Base-by-base conservation (phyloP, 2,329 filamentous ascomycete species). In the Aureobasidium melanogenum region DNA sequence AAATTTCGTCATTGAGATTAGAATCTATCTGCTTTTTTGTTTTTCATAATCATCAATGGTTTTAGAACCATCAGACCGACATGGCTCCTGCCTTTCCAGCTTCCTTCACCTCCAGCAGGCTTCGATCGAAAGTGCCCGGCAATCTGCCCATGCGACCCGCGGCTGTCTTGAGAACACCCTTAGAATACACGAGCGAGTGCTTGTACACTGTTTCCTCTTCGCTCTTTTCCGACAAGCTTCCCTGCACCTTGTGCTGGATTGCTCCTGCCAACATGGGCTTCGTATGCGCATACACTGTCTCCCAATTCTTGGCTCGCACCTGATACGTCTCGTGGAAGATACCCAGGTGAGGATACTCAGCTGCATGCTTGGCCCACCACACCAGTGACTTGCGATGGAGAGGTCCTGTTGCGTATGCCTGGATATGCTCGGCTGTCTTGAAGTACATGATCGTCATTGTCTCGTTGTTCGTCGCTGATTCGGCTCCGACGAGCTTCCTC, bases 281-380 rank as follows among this genome's bases (percentile, higher is more conserved):
- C 24, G 65, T 69, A 55, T 79, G 76, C 8, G 75, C 64, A 65
- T 83, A 83, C 24, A 84, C 72, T 1, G 72, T 77, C 75, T 85
- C 82, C 70, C 80, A 82, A 9, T 71, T 70, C 3, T 75, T 73
- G 3, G 71, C 69, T 0, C 75, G 75, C 5, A 78, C 76, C 28
- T 74, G 70, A 64, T 80, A 84, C 0, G 77, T 76, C 74, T 85
- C 82, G 67, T 85, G 82, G 63, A 74, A 84, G 64, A 84, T 79
- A 5, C 76, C 75, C 26, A 84, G 66, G 63, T 81, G 74, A 28
- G 67, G 65, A 43, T 71, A 63, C 28, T 74, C 66, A 47, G 72
- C 72, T 36, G 62, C 48, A 10, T 52, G 19, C 22, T 67, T 62
- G 7, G 67, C 68, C 69, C 77, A 81, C 77, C 77, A 83, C 50